Conservation (phyloP, 2,329 filamentous ascomycete species). For the Xylariales sp. region DNA sequence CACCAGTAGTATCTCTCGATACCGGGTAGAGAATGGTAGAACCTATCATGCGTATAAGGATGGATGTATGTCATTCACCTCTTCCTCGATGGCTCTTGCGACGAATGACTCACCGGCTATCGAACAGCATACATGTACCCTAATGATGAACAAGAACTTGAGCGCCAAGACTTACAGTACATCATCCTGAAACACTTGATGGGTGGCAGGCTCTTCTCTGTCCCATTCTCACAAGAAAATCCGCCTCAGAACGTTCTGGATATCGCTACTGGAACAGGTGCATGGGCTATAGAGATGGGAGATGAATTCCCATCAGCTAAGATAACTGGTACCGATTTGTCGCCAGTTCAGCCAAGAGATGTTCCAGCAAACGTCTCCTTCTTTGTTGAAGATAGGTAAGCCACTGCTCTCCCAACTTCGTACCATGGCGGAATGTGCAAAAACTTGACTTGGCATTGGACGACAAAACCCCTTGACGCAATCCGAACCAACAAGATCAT, state of each 20-base stretch:
- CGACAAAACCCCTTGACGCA: no score
- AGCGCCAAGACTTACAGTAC: slow-evolving; percentile 36
- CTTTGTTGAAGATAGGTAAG: slow-evolving; percentile 60
- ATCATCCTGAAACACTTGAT: slow-evolving; percentile 27
- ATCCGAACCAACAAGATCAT: no score
- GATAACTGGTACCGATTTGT: slow-evolving; percentile 62
- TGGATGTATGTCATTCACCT: slow-evolving; percentile 33
- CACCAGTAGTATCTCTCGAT: slow-evolving; percentile 18
- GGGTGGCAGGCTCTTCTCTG: slow-evolving; percentile 36
- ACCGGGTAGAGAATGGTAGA: slow-evolving; percentile 29
- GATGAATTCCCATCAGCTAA: slow-evolving; percentile 54
- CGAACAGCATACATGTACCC: slow-evolving; percentile 43
- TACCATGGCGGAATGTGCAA: no score
- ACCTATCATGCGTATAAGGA: slow-evolving; percentile 44
- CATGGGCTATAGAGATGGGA: slow-evolving; percentile 59
- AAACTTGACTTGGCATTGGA: no score
- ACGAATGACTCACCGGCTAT: neutral
- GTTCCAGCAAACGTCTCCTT: slow-evolving; percentile 73
- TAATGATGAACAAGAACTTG: slow-evolving; percentile 38
- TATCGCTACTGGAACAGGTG: slow-evolving; percentile 42
- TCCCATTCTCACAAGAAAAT: slow-evolving; percentile 31
- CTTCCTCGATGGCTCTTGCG: neutral
- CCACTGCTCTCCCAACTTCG: no score
- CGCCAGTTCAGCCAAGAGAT: slow-evolving; percentile 59
- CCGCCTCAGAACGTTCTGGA: slow-evolving; percentile 34